These are phyloP conservation scores for Ophiostoma ips DNA, from an alignment of 2,329 filamentous ascomycete genomes.

Conservation along the genomic window DNA sequence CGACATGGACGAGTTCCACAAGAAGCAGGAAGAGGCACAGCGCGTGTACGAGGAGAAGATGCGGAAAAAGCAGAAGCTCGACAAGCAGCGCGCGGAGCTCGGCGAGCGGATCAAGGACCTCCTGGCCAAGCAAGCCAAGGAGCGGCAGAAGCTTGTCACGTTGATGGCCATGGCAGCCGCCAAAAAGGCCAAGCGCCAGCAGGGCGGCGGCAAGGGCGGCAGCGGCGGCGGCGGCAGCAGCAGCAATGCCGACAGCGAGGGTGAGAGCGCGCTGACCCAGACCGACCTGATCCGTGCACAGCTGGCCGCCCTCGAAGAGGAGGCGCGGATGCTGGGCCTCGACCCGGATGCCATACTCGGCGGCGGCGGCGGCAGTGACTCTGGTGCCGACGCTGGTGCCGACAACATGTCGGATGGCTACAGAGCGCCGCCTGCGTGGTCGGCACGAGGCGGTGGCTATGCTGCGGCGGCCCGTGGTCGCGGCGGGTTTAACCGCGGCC, in stretches of 20 bases:
- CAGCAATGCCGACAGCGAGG: neutral
- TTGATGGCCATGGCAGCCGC: slow-evolving; percentile 28
- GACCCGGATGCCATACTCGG: slow-evolving; percentile 35
- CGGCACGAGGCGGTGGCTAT: neutral
- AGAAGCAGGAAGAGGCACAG: slow-evolving; percentile 59
- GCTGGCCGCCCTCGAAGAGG: slow-evolving; percentile 57
- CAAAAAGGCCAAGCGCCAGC: neutral
- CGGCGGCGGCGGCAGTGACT: slow-evolving; percentile 6
- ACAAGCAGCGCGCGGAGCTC: slow-evolving; percentile 44
- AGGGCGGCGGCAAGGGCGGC: neutral
- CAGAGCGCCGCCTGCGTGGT: too few species aligned
- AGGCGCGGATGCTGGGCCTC: slow-evolving; percentile 56
- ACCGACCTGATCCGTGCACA: slow-evolving; percentile 57
- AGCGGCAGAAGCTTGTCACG: slow-evolving; percentile 47
- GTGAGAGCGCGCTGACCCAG: slow-evolving; percentile 22
- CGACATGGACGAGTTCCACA: slow-evolving; percentile 55
- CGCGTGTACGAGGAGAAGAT: slow-evolving; percentile 51
- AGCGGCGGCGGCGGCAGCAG: neutral
- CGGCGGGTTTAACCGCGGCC: slow-evolving; percentile 17
- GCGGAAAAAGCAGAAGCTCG: slow-evolving; percentile 47
- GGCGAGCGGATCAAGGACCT: slow-evolving; percentile 50
- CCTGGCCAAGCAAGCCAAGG: slow-evolving; percentile 48
- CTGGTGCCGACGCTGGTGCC: slow-evolving; percentile 6
- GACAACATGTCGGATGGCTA: too few species aligned
- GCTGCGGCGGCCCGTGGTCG: slow-evolving; percentile 23